Evolutionary conservation across 495 filamentous ascomycete species (phyloP).

Genomic region (Evernia prunastri): DNA sequence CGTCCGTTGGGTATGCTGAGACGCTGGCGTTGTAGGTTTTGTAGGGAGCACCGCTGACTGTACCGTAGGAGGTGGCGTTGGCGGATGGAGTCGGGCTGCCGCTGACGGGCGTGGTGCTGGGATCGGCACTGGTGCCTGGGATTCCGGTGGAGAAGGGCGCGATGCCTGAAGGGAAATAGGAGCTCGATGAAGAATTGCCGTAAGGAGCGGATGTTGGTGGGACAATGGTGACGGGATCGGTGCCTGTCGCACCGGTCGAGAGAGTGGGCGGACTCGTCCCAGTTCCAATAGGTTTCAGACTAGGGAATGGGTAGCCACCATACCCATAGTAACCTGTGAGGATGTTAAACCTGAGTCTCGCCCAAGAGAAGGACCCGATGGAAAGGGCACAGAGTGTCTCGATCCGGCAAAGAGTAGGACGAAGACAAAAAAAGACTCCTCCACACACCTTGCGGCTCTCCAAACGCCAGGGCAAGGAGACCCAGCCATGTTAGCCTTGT

Average conservation of each 20-base stretch:
- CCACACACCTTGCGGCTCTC: constrained; percentile 12
- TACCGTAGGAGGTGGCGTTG: constrained; percentile 2
- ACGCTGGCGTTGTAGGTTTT: not conserved
- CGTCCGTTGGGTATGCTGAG: not conserved
- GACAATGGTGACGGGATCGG: not conserved
- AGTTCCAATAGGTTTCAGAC: not conserved
- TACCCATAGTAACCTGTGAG: not conserved
- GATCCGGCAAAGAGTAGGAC: not conserved
- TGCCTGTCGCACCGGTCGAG: constrained; percentile 4
- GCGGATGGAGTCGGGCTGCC: constrained; percentile 1
- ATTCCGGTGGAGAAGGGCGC: not conserved
- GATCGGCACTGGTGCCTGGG: not conserved
- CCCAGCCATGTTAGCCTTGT: constrained; percentile 5
- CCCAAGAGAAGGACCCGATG: not conserved
- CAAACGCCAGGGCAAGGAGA: constrained; percentile 9
- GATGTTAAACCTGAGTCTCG: not conserved
- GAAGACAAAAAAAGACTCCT: not conserved
- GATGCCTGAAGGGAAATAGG: not conserved
- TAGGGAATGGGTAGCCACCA: constrained; percentile 7
- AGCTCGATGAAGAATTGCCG: not conserved
- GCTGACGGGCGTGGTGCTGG: constrained; percentile 2
- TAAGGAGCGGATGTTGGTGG: constrained; percentile 4
- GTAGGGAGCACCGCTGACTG: not conserved
- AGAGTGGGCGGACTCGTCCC: constrained; percentile 6
- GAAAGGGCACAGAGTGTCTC: not conserved